Percentiles rank a stretch among this genome's conserved stretches.
These are phyloP conservation scores for Salix caprea DNA, from an alignment of 345 rosid genomes.

Conservation along the genomic window DNA sequence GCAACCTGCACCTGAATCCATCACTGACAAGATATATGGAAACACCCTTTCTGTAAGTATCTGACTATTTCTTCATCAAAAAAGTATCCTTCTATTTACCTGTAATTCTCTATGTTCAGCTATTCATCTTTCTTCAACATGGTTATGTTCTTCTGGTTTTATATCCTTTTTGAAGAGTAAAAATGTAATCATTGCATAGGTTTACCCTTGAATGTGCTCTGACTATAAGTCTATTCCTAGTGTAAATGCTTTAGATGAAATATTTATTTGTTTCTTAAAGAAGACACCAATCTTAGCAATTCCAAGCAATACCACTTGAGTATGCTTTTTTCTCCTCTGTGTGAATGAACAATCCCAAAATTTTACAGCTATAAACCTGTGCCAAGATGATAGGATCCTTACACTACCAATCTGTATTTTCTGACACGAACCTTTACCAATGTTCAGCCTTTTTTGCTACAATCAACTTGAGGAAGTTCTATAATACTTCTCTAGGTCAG, in stretches of 20 bases:
- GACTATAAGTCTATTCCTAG: not conserved
- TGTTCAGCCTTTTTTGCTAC: not conserved
- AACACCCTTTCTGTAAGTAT: constrained; percentile 89
- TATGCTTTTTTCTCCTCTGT: not conserved
- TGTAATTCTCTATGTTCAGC: not conserved
- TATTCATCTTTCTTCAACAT: constrained; percentile 1
- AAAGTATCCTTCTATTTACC: not conserved
- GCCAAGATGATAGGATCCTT: not conserved
- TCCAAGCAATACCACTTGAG: not conserved
- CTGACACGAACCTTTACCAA: not conserved
- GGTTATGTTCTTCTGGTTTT: not conserved
- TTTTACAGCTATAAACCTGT: not conserved
- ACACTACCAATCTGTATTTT: not conserved
- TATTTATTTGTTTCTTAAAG: not conserved
- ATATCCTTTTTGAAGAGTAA: not conserved
- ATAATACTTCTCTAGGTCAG: not conserved
- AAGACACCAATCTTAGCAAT: not conserved
- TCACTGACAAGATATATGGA: constrained; percentile 92
- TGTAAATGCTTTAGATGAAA: not conserved
- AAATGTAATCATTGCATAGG: not conserved
- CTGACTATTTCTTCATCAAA: not conserved
- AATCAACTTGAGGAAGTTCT: not conserved
- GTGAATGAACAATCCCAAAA: not conserved
- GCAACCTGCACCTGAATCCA: constrained; percentile 90
- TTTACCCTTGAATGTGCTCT: not conserved